Conservation (phyloP, 23 red algal species). For the Gracilaria caudata region DNA sequence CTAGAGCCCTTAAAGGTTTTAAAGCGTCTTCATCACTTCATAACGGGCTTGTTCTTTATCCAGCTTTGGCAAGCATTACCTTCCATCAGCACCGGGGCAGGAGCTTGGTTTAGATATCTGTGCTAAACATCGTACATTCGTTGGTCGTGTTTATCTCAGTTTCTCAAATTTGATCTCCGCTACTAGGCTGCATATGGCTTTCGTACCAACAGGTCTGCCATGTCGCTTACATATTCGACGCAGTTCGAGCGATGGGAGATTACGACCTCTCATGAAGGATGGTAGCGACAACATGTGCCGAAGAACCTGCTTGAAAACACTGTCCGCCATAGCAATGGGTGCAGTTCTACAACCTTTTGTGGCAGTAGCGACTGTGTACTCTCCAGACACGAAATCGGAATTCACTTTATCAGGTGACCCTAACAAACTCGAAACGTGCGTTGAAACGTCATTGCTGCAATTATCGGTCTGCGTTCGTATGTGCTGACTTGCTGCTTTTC, state of each 20-base stretch:
- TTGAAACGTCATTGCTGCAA: background rate
- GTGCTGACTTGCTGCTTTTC: background rate
- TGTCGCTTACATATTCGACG: background rate
- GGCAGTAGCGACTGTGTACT: conserved; percentile 56
- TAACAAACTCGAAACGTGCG: conserved; percentile 62
- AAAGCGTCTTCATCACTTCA: too few relatives aligned
- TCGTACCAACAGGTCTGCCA: background rate
- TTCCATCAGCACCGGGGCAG: too few relatives aligned
- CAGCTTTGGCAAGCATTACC: too few relatives aligned
- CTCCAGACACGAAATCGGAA: conserved; percentile 44
- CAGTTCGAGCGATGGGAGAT: background rate
- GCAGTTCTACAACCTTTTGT: background rate
- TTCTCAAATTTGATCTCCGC: too few relatives aligned
- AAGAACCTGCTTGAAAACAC: conserved; percentile 6
- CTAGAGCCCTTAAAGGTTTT: too few relatives aligned
- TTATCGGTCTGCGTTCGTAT: background rate
- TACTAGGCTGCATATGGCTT: background rate
- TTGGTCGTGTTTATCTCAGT: too few relatives aligned
- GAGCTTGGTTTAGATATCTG: too few relatives aligned
- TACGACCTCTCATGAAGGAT: background rate
- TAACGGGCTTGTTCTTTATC: too few relatives aligned
- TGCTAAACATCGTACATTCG: too few relatives aligned
- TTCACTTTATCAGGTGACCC: conserved; percentile 44
- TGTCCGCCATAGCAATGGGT: background rate
- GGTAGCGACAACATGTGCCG: background rate